phyloP scores from a whole-genome alignment of 192 early-diverging fungal genomes.

The Dispira simplex region DNA sequence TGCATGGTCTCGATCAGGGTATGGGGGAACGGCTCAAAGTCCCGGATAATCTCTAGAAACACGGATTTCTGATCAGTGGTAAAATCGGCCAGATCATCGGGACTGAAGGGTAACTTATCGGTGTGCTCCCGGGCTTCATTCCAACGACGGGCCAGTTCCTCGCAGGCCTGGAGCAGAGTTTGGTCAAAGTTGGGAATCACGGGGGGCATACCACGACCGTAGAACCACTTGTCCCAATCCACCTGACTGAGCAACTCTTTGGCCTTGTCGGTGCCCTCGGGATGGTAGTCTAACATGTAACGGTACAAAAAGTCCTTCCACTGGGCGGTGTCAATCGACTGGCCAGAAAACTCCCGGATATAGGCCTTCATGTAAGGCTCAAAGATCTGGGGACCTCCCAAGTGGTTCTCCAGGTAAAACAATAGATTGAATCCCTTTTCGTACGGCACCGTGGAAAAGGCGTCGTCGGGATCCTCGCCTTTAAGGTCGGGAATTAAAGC shows the following conservation, averaged over 20 bases:
- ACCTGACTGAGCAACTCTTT: slow-evolving; percentile 48
- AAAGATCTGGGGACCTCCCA: slow-evolving; percentile 77
- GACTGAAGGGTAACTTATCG: slow-evolving; percentile 35
- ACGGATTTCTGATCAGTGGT: slow-evolving; percentile 67
- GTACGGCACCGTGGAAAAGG: slow-evolving; percentile 69
- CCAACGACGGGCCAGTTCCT: slow-evolving; percentile 67
- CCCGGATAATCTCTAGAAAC: slow-evolving; percentile 63
- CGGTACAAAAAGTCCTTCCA: slow-evolving; percentile 72
- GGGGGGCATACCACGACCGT: slow-evolving; percentile 79
- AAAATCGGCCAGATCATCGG: slow-evolving; percentile 49
- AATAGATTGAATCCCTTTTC: slow-evolving; percentile 95
- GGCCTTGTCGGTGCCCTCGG: slow-evolving; percentile 40
- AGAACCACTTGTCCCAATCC: slow-evolving; percentile 86
- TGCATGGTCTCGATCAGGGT: slow-evolving; percentile 50
- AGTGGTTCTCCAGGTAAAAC: slow-evolving; percentile 75
- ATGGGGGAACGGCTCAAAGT: slow-evolving; percentile 42
- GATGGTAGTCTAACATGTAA: slow-evolving; percentile 51
- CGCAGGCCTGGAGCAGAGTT: slow-evolving; percentile 65
- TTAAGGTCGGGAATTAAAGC: slow-evolving; percentile 57
- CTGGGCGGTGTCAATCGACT: slow-evolving; percentile 75
- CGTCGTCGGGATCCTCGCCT: slow-evolving; percentile 71
- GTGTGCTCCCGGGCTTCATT: slow-evolving; percentile 33
- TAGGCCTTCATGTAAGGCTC: slow-evolving; percentile 72
- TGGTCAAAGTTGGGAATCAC: slow-evolving; percentile 73
- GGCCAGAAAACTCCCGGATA: slow-evolving; percentile 68